Evolutionary conservation across 139 green algal genomes (phyloP).

Genomic region (Tetradesmus lagerheimii): DNA sequence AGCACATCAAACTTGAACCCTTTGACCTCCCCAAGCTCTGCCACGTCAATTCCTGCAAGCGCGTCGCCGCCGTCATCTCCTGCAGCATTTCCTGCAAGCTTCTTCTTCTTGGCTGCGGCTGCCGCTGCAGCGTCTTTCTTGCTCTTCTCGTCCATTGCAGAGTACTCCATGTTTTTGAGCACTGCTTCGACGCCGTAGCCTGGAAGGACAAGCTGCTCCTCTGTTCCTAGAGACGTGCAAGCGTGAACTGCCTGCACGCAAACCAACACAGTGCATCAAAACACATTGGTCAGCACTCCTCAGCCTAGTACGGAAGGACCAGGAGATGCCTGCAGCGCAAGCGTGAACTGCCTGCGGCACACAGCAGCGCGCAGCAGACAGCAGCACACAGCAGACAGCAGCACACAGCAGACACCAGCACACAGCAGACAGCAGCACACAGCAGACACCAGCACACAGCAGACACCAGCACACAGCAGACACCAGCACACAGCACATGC

Average conservation of each 20-base stretch:
- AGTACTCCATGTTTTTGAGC: conserved; percentile 99
- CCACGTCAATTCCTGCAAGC: not conserved
- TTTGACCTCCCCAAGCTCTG: conserved; percentile 60
- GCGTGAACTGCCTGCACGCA: conserved; percentile 15
- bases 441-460: too few species aligned
- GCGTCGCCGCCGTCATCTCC: not conserved
- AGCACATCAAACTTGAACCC: conserved; percentile 86
- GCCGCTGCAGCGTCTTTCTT: conserved; percentile 41
- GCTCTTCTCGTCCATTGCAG: conserved; percentile 89
- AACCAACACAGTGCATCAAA: not conserved
- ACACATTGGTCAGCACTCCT: not conserved
- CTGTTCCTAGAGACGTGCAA: conserved; percentile 34
- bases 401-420: too few species aligned
- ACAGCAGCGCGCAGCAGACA: not conserved
- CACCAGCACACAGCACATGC: too few species aligned
- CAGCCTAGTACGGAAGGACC: not conserved
- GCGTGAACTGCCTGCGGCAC: not conserved
- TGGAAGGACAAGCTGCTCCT: conserved; percentile 62
- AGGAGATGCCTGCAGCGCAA: not conserved
- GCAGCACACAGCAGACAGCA: too few species aligned
- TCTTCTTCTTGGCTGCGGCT: conserved; percentile 34
- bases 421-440: too few species aligned
- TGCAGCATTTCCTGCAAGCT: not conserved
- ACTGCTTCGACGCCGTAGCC: conserved; percentile 96
- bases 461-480: too few species aligned